Evolutionary conservation across 371 early-diverging fungal species (phyloP).

Genomic region (Synchytrium microbalum): DNA sequence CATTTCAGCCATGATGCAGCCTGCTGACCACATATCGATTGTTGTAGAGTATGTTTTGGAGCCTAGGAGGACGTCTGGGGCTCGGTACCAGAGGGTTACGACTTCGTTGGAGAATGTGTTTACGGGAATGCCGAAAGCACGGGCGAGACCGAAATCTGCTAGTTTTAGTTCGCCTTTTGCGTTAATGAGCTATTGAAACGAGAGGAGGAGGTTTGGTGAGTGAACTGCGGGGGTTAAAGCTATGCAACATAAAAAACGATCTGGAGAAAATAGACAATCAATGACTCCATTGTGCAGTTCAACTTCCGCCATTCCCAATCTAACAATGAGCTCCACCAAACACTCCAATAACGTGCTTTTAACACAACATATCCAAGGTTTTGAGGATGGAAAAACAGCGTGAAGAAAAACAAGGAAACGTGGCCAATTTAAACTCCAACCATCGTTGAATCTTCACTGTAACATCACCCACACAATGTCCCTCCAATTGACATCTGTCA

Average conservation of each 20-base stretch:
- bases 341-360: too few relatives aligned
- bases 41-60: slow-evolving; percentile 90
- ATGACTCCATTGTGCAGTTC: neutral
- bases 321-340: too few relatives aligned
- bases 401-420: too few relatives aligned
- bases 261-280: neutral
- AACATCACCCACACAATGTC: too few relatives aligned
- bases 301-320: too few relatives aligned
- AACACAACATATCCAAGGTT: too few relatives aligned
- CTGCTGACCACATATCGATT: slow-evolving; percentile 99
- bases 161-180: slow-evolving; percentile 78
- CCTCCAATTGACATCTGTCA: too few relatives aligned
- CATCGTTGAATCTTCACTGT: too few relatives aligned
- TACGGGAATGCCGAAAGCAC: slow-evolving; percentile 87
- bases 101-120: slow-evolving; percentile 96
- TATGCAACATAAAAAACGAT: neutral
- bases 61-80: slow-evolving; percentile 96
- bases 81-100: slow-evolving; percentile 95
- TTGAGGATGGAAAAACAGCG: too few relatives aligned
- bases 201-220: slow-evolving; percentile 27
- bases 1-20: slow-evolving; percentile 93
- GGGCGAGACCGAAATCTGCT: slow-evolving; percentile 92
- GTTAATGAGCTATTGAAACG: slow-evolving; percentile 62
- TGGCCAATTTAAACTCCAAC: too few relatives aligned
- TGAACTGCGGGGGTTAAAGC: slow-evolving; percentile 2